Conservation (phyloP, 768 basidiomycete genomes). For the Leccinum disarticulatum region DNA sequence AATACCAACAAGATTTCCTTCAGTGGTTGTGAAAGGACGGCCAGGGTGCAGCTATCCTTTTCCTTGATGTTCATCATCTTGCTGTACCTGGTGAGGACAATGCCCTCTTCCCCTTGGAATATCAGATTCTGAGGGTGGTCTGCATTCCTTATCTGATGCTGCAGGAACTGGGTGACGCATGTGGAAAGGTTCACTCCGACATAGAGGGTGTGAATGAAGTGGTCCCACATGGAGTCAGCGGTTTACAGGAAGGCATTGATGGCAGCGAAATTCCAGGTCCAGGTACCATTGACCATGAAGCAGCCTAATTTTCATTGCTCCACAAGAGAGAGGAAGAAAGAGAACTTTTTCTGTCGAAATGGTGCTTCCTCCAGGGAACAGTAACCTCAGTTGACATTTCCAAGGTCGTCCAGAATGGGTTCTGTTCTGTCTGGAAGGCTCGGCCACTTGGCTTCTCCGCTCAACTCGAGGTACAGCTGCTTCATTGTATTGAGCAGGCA, state of each 20-base stretch:
- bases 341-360: neutral
- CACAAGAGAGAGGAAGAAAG: neutral
- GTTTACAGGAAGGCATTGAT: neutral
- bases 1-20: neutral
- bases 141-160: neutral
- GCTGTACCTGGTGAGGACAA: neutral
- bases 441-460: neutral
- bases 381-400: neutral
- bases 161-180: neutral
- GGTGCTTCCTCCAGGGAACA: neutral
- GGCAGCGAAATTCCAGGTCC: neutral
- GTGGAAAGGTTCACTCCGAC: neutral
- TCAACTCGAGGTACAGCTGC: neutral
- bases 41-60: neutral
- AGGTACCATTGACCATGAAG: neutral
- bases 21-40: neutral
- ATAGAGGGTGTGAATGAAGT: neutral
- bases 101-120: neutral
- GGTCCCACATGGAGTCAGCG: neutral
- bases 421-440: neutral
- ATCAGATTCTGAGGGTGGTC: neutral
- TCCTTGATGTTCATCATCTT: neutral
- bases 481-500: neutral
- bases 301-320: neutral
- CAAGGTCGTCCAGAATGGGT: neutral